phyloP scores from a whole-genome alignment of 352 stramenopile genomes.

The Pythium coloratum region DNA sequence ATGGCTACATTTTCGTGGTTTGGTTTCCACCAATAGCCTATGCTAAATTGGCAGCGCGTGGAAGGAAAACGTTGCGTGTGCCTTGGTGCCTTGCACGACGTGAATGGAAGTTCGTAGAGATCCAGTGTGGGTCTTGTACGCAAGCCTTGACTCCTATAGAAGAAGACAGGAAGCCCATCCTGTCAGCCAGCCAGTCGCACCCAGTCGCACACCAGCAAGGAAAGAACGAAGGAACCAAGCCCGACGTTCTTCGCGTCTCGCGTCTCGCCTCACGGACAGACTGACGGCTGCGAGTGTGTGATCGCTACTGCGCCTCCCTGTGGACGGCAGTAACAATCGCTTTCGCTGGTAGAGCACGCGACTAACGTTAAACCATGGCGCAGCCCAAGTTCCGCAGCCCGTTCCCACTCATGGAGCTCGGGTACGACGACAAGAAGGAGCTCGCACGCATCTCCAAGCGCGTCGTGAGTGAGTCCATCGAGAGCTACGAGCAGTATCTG shows the following conservation, averaged over 20 bases:
- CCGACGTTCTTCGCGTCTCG: neutral
- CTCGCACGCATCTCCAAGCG: conserved; percentile 27
- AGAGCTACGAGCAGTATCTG: conserved; percentile 18
- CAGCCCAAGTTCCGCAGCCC: conserved; percentile 25
- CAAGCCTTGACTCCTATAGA: neutral
- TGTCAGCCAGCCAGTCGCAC: neutral
- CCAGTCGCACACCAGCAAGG: neutral
- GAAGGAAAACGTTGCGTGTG: neutral
- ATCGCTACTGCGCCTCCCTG: neutral
- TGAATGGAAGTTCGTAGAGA: neutral
- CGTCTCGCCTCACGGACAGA: neutral
- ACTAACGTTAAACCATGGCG: conserved; percentile 9
- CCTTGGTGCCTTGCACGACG: neutral
- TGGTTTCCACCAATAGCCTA: neutral
- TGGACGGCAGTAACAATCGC: neutral
- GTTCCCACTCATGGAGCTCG: conserved; percentile 23
- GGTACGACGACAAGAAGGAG: conserved; percentile 29
- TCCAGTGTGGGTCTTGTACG: neutral
- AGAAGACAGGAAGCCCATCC: neutral
- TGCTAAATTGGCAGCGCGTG: neutral
- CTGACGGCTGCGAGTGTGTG: too few species aligned
- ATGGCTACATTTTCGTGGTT: conserved; percentile 1
- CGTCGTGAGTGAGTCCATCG: conserved; percentile 10
- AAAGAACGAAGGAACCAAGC: neutral
- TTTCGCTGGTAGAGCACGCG: conserved; percentile 8